Percentiles rank a stretch among this genome's conserved stretches.
phyloP scores from a whole-genome alignment of 177 flowering plant species.

The Vitis hybrid region DNA sequence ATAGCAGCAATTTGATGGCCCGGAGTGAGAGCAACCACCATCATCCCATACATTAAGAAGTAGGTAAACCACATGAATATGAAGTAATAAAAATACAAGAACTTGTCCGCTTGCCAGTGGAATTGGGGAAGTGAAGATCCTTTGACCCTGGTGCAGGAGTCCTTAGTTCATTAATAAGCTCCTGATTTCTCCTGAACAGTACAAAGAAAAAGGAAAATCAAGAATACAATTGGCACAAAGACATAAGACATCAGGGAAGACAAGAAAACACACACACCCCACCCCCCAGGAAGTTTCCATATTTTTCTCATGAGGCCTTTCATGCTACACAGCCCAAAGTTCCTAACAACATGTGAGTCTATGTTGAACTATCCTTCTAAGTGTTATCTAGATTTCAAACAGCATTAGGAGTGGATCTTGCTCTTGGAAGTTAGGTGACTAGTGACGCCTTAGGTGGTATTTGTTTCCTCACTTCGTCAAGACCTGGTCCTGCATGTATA shows the following conservation, averaged over 20 bases:
- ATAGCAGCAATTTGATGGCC: conserved; percentile 53
- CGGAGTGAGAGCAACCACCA: conserved; percentile 68
- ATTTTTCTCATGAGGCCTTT: not conserved
- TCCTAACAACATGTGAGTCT: too few species aligned
- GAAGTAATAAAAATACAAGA: conserved; percentile 55
- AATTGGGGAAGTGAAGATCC: conserved; percentile 35
- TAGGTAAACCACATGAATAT: conserved; percentile 51
- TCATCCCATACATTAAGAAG: conserved; percentile 62
- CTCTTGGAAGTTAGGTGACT: too few species aligned
- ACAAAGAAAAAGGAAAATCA: not conserved
- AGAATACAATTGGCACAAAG: not conserved
- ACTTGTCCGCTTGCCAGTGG: conserved; percentile 45
- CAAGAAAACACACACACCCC: too few species aligned
- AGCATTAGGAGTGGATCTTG: too few species aligned
- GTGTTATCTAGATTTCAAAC: too few species aligned
- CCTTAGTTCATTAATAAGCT: conserved; percentile 25
- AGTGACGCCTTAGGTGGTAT: too few species aligned
- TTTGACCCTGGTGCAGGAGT: conserved; percentile 20
- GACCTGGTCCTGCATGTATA: too few species aligned
- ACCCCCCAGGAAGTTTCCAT: too few species aligned
- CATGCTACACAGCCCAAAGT: too few species aligned
- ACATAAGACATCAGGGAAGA: too few species aligned
- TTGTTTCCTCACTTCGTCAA: too few species aligned
- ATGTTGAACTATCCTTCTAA: too few species aligned
- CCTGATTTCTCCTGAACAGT: conserved; percentile 27